Conservation (phyloP, 2,329 filamentous ascomycete species). For the Escovopsis sp. region DNA sequence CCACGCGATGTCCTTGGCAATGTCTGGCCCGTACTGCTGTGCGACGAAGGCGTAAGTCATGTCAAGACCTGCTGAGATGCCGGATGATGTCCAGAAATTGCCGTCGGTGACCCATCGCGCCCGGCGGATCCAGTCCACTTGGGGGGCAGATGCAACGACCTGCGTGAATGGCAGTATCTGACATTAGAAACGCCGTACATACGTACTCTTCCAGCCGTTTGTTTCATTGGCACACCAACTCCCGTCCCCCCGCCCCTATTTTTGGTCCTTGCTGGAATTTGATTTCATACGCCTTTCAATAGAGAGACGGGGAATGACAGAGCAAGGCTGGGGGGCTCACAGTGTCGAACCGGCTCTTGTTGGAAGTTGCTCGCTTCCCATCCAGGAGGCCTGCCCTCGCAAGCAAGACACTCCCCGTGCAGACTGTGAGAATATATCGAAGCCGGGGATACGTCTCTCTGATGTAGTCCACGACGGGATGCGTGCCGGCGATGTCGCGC, state of each 20-base stretch:
- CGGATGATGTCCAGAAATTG: conserved; percentile 47
- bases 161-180: no score
- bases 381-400: conserved; percentile 42
- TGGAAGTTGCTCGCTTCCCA: conserved; percentile 42
- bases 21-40: conserved; percentile 32
- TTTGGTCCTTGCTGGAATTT: background rate
- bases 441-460: conserved; percentile 25
- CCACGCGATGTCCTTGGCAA: conserved; percentile 32
- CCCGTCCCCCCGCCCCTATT: background rate
- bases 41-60: conserved; percentile 21
- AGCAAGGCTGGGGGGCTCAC: conserved; percentile 10
- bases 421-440: conserved; percentile 43
- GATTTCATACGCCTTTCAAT: no score
- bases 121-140: conserved; percentile 37
- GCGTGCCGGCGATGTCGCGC: conserved; percentile 10
- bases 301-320: no score
- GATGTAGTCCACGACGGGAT: conserved; percentile 27
- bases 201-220: conserved; percentile 11
- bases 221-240: conserved; percentile 16
- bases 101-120: conserved; percentile 48
- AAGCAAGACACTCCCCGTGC: conserved; percentile 41
- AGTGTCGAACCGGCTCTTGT: conserved; percentile 37
- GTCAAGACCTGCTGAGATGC: conserved; percentile 32
- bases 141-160: conserved; percentile 8
- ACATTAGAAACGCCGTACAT: no score